phyloP scores from a whole-genome alignment of 768 basidiomycete species.

The Phaffia tasmanica region DNA sequence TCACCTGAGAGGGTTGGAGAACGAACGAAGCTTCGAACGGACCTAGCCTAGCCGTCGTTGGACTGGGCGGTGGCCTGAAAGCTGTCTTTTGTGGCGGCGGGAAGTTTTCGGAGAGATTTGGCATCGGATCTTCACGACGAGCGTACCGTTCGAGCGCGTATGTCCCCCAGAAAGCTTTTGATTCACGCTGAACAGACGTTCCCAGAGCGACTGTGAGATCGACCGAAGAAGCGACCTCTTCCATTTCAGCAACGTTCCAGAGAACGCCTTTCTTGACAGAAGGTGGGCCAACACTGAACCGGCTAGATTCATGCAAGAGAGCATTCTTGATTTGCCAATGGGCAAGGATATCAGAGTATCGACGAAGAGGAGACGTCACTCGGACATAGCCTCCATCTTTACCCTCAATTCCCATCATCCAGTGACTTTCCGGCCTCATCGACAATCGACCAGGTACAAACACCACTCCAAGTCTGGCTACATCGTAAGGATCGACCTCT shows the following conservation, averaged over 20 bases:
- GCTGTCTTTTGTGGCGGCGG: background rate
- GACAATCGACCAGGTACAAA: constrained; percentile 12
- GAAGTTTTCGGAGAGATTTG: background rate
- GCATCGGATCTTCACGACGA: constrained; percentile 7
- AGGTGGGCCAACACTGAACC: background rate
- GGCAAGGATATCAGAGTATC: constrained; percentile 64
- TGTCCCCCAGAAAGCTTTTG: constrained; percentile 15
- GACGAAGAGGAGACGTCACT: constrained; percentile 74
- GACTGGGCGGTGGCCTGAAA: background rate
- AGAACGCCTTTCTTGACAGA: background rate
- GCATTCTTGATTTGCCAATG: constrained; percentile 92
- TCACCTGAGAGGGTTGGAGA: background rate
- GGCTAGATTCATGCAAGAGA: constrained; percentile 35
- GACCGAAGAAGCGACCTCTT: background rate
- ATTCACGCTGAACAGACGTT: background rate
- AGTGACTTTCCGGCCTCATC: constrained; percentile 43
- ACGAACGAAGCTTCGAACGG: constrained; percentile 5
- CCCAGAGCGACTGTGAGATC: constrained; percentile 10
- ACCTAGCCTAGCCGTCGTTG: constrained; percentile 9
- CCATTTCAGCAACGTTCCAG: constrained; percentile 2
- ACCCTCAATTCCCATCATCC: constrained; percentile 51
- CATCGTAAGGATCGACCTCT: constrained; percentile 36
- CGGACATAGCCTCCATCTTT: constrained; percentile 69
- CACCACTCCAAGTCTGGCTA: constrained; percentile 15
- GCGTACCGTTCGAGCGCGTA: constrained; percentile 21